Conservation (phyloP, 2,329 filamentous ascomycete genomes). For the Penicillium sumatraense region DNA sequence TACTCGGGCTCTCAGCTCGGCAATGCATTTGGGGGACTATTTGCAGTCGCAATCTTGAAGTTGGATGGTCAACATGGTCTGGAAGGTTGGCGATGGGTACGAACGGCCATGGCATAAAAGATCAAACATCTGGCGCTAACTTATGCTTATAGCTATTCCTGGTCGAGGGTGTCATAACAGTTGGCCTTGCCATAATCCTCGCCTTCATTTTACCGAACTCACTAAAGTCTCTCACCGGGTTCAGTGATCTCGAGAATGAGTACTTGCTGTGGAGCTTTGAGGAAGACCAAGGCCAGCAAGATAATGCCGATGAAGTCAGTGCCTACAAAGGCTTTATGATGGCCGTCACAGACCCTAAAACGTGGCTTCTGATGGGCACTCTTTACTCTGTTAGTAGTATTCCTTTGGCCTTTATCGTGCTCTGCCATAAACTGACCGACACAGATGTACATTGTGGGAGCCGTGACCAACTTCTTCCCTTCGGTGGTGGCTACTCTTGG, state of each 20-base stretch:
- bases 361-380: constrained; percentile 42
- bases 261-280: constrained; percentile 5
- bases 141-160: constrained; percentile 1
- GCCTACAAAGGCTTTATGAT: constrained; percentile 33
- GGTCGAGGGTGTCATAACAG: constrained; percentile 2
- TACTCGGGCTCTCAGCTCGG: constrained; percentile 32
- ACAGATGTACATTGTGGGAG: constrained; percentile 13
- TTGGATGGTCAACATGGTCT: constrained; percentile 8
- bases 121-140: not conserved
- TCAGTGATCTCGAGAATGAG: constrained; percentile 3
- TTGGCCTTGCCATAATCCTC: constrained; percentile 3
- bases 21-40: constrained; percentile 20
- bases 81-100: constrained; percentile 7
- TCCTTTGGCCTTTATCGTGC: constrained; percentile 20
- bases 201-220: constrained; percentile 5
- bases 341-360: constrained; percentile 41
- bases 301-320: constrained; percentile 28
- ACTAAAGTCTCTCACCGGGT: not conserved
- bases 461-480: constrained; percentile 7
- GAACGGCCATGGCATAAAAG: not conserved
- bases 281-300: constrained; percentile 10
- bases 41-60: constrained; percentile 11
- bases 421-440: constrained; percentile 23
- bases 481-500: constrained; percentile 7
- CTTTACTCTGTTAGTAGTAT: constrained; percentile 27